Base-by-base conservation (phyloP, 805 yeast species). In the Spathaspora arborariae region DNA sequence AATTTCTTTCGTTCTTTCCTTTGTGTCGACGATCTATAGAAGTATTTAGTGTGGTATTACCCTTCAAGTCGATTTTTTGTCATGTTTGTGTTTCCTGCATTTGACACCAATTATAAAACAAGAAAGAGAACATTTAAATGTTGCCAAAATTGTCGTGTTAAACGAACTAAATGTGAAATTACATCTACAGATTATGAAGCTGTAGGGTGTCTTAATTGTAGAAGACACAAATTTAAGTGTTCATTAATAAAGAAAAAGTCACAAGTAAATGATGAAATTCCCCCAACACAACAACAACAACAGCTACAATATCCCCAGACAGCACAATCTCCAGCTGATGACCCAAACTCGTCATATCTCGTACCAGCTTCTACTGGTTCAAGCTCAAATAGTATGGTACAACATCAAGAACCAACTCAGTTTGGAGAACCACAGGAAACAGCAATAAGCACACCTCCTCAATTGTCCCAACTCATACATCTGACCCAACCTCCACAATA, bases 31-130 rank as follows among this genome's bases (percentile, higher is more conserved):
- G 5, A 8, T 30, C 35, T 15, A 30, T 30, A 5, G n/a, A 8
- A 30, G 35, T 35, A 16, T 10, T 18, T 35, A 35, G 9, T 35
- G n/a, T 35, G 21, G 21, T 15, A 35, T 35, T 20, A 35, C n/a
- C 38, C 6, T 13, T 15, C 21, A 10, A 15, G 11, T 13, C 35
- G n/a, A 22, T 9, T 22, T 6, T 22, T 9, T 7, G 37, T 34
- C 20, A 64, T 65, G 72, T 60, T 57, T 52, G 70, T 64, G 11
- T 67, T 67, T 44, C 72, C 72, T 8, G 72, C 70, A 15, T 63
- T 65, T 43, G 60, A 67, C 47, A 49, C 59, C 38, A 65, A 59
- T 51, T 67, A 64, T 51, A 63, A 62, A 51, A 55, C 67, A 10
- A 49, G 72, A 34, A 65, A 66, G 51, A 50, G 72, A 19, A 58